phyloP scores from a whole-genome alignment of 1,284 basidiomycete genomes.

The Heterobasidion irregulare region DNA sequence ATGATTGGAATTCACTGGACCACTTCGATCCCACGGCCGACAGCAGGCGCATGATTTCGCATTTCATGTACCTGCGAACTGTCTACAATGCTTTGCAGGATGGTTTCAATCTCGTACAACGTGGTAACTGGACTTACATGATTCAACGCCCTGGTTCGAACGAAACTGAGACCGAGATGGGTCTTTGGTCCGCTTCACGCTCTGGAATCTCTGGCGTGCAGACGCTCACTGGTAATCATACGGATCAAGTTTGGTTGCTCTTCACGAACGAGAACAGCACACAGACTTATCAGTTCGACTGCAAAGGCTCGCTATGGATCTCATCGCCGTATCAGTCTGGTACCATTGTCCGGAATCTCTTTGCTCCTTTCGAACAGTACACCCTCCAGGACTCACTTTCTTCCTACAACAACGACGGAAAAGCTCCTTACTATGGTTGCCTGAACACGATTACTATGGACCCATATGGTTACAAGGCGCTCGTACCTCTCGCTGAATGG shows the following conservation, averaged over 20 bases:
- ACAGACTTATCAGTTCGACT: slow-evolving; percentile 53
- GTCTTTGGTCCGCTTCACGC: slow-evolving; percentile 76
- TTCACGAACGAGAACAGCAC: slow-evolving; percentile 82
- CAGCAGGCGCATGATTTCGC: slow-evolving; percentile 63
- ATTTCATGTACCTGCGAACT: slow-evolving; percentile 63
- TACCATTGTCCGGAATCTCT: slow-evolving; percentile 61
- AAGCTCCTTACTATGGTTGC: slow-evolving; percentile 69
- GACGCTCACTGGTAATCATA: slow-evolving; percentile 45
- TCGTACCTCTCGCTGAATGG: slow-evolving; percentile 68
- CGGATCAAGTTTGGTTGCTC: slow-evolving; percentile 71
- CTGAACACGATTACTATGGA: slow-evolving; percentile 56
- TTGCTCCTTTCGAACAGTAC: slow-evolving; percentile 79
- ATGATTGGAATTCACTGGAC: slow-evolving; percentile 85
- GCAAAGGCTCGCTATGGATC: slow-evolving; percentile 55
- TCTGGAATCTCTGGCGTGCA: slow-evolving; percentile 49
- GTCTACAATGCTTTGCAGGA: slow-evolving; percentile 74
- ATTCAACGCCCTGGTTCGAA: slow-evolving; percentile 82
- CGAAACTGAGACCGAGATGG: slow-evolving; percentile 71
- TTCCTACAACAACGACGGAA: slow-evolving; percentile 47
- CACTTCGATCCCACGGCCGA: slow-evolving; percentile 87
- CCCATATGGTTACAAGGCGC: slow-evolving; percentile 73
- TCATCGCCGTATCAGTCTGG: slow-evolving; percentile 65
- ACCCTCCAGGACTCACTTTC: slow-evolving; percentile 54
- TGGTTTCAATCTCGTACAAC: slow-evolving; percentile 72
- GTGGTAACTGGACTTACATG: slow-evolving; percentile 74